Conservation (phyloP, 2,329 filamentous ascomycete species). For the Aureobasidium sp. region DNA sequence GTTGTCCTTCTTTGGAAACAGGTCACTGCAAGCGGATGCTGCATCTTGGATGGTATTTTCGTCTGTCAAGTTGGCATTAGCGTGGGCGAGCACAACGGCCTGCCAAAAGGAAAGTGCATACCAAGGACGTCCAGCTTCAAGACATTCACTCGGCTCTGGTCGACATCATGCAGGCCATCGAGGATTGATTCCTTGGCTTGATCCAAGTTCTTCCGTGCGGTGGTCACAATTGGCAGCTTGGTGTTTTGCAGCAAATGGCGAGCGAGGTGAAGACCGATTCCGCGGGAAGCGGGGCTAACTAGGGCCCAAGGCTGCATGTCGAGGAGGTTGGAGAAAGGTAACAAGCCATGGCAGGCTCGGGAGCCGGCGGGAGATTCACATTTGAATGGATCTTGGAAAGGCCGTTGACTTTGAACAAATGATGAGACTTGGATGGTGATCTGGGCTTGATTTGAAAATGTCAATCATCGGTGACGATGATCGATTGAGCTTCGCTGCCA, state of each 20-base stretch:
- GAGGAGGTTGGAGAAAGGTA: conserved; percentile 1
- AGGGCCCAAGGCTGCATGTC: conserved; percentile 43
- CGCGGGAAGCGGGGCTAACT: conserved; percentile 54
- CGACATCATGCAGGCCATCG: conserved; percentile 39
- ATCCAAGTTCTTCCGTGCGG: conserved; percentile 48
- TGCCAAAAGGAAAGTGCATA: conserved; percentile 25
- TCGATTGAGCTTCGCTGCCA: conserved; percentile 9
- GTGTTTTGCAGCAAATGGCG: conserved; percentile 52
- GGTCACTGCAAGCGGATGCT: conserved; percentile 38
- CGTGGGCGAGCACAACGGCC: neutral
- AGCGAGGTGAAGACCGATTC: conserved; percentile 56
- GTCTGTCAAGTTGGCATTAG: conserved; percentile 34
- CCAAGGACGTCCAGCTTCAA: conserved; percentile 52
- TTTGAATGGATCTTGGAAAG: conserved; percentile 4
- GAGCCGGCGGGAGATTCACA: conserved; percentile 1
- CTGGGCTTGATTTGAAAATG: neutral
- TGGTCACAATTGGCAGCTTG: conserved; percentile 52
- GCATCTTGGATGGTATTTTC: conserved; percentile 54
- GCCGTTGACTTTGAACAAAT: neutral
- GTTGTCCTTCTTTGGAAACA: conserved; percentile 33
- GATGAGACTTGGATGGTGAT: neutral
- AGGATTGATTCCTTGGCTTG: conserved; percentile 45
- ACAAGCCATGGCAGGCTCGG: neutral
- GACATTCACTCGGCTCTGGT: conserved; percentile 43
- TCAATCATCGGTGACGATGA: conserved; percentile 8